A percentile compares a stretch with the other conserved stretches of the same genome.
These are phyloP conservation scores for Buxus sempervirens DNA, from an alignment of 164 flowering plant genomes.

Conservation along the genomic window DNA sequence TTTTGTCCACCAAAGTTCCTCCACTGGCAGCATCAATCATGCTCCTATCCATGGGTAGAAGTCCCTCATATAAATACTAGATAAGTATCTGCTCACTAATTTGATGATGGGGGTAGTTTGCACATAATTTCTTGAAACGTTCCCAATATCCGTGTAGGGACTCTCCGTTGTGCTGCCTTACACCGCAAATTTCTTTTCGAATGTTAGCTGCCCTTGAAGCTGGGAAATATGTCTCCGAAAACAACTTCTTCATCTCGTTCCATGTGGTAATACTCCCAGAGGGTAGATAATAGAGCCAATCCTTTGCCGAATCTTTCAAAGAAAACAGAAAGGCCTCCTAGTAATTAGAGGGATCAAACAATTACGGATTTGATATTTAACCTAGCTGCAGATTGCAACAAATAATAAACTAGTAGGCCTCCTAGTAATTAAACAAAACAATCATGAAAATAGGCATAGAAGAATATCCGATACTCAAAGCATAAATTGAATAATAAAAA, in stretches of 20 bases:
- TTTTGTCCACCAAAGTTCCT: constrained; percentile 13
- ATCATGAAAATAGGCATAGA: too few relatives aligned
- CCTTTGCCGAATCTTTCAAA: constrained; percentile 7
- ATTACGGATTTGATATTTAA: too few relatives aligned
- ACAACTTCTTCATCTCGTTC: neutral
- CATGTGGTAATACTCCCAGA: too few relatives aligned
- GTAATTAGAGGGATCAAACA: too few relatives aligned
- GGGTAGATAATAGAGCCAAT: constrained; percentile 10
- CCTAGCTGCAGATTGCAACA: too few relatives aligned
- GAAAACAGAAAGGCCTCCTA: constrained; percentile 15
- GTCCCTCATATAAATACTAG: constrained; percentile 20
- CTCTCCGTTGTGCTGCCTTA: neutral
- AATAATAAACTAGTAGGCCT: too few relatives aligned
- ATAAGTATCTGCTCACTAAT: constrained; percentile 15
- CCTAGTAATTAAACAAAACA: too few relatives aligned
- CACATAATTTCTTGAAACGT: constrained; percentile 11
- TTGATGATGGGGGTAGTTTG: constrained; percentile 13
- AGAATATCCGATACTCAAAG: too few relatives aligned
- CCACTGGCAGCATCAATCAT: constrained; percentile 16
- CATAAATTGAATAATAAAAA: too few relatives aligned
- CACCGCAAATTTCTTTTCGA: constrained; percentile 3
- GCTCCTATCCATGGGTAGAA: neutral
- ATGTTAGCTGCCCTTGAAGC: constrained; percentile 1
- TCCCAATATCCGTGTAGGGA: neutral
- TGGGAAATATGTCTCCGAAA: constrained; percentile 12